Conservation (phyloP, 305 asterid genomes). For the Rubia peregrina region DNA sequence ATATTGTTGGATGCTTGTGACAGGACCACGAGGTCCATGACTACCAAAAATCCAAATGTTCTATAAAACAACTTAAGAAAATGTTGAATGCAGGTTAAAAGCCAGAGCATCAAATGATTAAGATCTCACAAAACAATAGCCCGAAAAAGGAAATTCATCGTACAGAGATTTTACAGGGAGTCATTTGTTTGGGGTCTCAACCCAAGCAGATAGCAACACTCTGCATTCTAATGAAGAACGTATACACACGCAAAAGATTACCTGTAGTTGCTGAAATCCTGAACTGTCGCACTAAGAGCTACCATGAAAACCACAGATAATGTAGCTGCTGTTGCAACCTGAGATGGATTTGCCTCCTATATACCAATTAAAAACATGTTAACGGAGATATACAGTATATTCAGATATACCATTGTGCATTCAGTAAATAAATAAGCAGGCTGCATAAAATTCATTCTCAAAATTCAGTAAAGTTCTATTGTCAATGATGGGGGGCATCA, state of each 20-base stretch:
- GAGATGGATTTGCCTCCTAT: slow-evolving; percentile 80
- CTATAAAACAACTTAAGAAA: background rate
- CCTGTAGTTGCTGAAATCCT: slow-evolving; percentile 72
- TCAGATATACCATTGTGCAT: background rate
- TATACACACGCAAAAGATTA: slow-evolving; percentile 20
- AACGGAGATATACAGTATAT: background rate
- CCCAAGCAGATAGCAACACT: background rate
- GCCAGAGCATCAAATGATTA: background rate
- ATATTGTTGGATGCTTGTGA: background rate
- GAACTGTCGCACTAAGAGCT: slow-evolving; percentile 65
- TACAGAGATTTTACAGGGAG: background rate
- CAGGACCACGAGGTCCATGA: too few relatives aligned
- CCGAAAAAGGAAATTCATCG: background rate
- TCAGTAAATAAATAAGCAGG: background rate
- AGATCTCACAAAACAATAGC: background rate
- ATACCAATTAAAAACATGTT: slow-evolving; percentile 8
- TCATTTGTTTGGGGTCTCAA: background rate
- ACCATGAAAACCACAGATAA: slow-evolving; percentile 96
- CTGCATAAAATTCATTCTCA: background rate
- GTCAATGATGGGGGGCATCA: background rate
- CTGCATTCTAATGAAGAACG: background rate
- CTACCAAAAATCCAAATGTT: background rate
- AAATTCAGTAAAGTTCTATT: background rate
- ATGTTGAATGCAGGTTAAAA: background rate
- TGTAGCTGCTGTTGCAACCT: slow-evolving; percentile 93